These are phyloP conservation scores for Monosporascus sp. DNA, from an alignment of 2,329 filamentous ascomycete species.

Conservation along the genomic window DNA sequence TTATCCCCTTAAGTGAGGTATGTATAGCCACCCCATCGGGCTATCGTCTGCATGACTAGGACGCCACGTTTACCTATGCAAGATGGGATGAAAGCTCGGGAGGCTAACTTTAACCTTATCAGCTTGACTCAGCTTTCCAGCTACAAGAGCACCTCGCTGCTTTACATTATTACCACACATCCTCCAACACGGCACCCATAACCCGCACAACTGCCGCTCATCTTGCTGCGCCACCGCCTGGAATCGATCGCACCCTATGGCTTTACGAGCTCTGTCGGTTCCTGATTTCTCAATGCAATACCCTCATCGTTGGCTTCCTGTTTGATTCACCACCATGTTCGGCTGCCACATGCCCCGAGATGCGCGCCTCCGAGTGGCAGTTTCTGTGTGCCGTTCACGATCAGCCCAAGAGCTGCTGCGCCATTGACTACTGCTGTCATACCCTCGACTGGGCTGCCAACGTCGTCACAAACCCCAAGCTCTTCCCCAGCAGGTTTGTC, in stretches of 20 bases:
- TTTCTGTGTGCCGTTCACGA: conserved; percentile 98
- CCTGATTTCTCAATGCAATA: conserved; percentile 90
- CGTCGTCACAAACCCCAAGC: conserved; percentile 87
- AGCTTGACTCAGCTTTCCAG: conserved; percentile 97
- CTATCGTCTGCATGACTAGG: no score
- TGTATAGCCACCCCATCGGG: conserved; percentile 20
- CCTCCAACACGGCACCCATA: conserved; percentile 63
- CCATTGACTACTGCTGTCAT: conserved; percentile 98
- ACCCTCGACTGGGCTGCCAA: conserved; percentile 97
- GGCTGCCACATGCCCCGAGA: conserved; percentile 85
- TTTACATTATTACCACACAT: conserved; percentile 77
- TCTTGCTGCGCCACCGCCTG: conserved; percentile 74
- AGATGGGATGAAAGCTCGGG: no score
- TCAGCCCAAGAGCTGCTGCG: conserved; percentile 92
- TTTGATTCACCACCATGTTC: conserved; percentile 88
- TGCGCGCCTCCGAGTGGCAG: conserved; percentile 98
- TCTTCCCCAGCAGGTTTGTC: conserved; percentile 82
- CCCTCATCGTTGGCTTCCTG: conserved; percentile 86
- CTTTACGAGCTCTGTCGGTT: conserved; percentile 97
- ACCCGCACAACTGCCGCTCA: conserved; percentile 68
- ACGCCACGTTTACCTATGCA: no score
- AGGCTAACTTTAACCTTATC: neutral
- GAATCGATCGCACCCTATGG: conserved; percentile 85
- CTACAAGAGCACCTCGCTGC: conserved; percentile 95
- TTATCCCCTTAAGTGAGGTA: conserved; percentile 82